Conservation (phyloP, 768 basidiomycete species). For the Trametes gibbosa region DNA sequence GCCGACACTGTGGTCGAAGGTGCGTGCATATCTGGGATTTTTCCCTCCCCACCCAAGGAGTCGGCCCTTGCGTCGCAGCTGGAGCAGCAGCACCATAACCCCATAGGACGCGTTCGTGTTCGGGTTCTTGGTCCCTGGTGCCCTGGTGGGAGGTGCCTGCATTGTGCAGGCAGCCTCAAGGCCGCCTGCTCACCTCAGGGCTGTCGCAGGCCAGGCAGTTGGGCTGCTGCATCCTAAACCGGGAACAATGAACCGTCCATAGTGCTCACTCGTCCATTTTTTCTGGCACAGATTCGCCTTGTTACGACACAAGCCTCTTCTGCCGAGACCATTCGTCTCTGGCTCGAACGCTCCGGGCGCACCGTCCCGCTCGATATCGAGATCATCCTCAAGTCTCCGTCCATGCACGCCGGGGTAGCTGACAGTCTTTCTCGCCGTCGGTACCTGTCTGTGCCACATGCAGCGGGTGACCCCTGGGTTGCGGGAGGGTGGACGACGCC, state of each 20-base stretch:
- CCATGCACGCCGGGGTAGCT: conserved; percentile 3
- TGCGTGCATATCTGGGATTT: conserved; percentile 26
- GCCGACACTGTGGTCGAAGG: conserved; percentile 77
- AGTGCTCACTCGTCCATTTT: not conserved
- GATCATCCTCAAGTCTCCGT: conserved; percentile 55
- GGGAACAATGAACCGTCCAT: not conserved
- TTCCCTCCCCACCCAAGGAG: not conserved
- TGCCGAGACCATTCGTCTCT: conserved; percentile 76
- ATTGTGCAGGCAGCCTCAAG: not conserved
- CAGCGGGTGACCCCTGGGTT: conserved; percentile 4
- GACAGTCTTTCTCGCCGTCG: conserved; percentile 13
- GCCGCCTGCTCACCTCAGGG: not conserved
- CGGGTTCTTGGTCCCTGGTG: no score
- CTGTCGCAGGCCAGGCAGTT: not conserved
- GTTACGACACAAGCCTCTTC: conserved; percentile 67
- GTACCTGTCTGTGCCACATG: conserved; percentile 4
- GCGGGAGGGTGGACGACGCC: conserved; percentile 13
- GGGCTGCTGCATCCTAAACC: not conserved
- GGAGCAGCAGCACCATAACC: not conserved
- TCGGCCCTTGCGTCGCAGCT: no score
- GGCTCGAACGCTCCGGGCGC: conserved; percentile 77
- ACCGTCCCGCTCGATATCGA: conserved; percentile 75
- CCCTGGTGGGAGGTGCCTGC: not conserved
- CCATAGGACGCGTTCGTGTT: no score
- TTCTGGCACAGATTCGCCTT: conserved; percentile 58